Conservation (phyloP, 768 basidiomycete genomes). For the Tricholoma hemisulphureum region DNA sequence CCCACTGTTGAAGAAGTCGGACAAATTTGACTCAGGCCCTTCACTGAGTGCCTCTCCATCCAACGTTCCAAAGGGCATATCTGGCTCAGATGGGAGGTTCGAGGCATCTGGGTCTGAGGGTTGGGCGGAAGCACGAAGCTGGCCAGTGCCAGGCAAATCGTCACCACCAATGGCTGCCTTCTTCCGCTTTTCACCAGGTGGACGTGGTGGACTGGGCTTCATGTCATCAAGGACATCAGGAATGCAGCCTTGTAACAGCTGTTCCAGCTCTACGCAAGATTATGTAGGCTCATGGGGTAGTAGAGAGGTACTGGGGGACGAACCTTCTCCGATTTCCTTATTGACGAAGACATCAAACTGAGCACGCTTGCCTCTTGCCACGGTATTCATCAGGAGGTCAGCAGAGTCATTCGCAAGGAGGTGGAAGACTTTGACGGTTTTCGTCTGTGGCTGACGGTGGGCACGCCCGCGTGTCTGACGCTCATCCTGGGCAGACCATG, state of each 20-base stretch:
- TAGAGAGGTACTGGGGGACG: background rate
- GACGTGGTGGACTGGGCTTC: no score
- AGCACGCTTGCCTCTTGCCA: slow-evolving; percentile 12
- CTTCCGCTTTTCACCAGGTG: no score
- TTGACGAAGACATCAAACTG: slow-evolving; percentile 16
- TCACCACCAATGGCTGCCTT: no score
- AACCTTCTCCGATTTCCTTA: slow-evolving; percentile 10
- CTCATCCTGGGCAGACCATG: slow-evolving; percentile 18
- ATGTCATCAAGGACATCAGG: background rate
- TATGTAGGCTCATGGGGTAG: background rate
- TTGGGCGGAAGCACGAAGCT: no score
- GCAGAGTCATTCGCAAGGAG: slow-evolving; percentile 12
- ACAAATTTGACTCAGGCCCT: no score
- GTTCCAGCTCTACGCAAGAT: background rate
- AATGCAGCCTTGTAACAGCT: background rate
- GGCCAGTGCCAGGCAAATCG: no score
- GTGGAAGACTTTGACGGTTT: slow-evolving; percentile 8
- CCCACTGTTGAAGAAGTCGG: no score
- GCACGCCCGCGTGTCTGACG: slow-evolving; percentile 12
- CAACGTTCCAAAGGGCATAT: background rate
- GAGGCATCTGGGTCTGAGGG: no score
- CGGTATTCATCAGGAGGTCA: slow-evolving; percentile 10
- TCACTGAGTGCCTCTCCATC: no score
- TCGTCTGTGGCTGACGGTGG: slow-evolving; percentile 13
- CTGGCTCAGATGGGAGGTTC: background rate